These are phyloP conservation scores for Gossypium lobatum DNA, from an alignment of 441 rosid genomes.

Conservation along the genomic window DNA sequence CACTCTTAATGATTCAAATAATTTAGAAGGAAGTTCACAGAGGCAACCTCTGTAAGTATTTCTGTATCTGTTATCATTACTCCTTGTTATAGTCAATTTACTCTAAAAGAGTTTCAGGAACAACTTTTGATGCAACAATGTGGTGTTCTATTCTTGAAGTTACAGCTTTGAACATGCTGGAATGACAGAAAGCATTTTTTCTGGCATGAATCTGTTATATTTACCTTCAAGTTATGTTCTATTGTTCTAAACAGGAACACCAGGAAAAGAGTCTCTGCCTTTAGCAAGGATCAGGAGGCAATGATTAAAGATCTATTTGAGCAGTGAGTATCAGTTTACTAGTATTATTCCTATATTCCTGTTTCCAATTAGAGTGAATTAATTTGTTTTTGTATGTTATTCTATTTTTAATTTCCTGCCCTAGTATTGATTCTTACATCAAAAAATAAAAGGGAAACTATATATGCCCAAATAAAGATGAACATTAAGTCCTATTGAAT, in stretches of 20 bases:
- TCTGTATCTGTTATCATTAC: background rate
- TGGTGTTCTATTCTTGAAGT: constrained; percentile 3
- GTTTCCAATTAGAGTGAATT: background rate
- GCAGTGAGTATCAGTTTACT: constrained; percentile 49
- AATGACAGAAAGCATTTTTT: background rate
- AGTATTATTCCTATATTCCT: constrained; percentile 9
- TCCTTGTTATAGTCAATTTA: background rate
- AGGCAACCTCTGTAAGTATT: constrained; percentile 57
- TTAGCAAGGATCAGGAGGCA: constrained; percentile 76
- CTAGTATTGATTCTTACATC: background rate
- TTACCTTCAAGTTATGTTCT: constrained; percentile 14
- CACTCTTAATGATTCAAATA: constrained; percentile 31
- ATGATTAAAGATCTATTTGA: constrained; percentile 63
- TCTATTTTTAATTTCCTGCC: constrained; percentile 1
- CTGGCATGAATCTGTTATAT: constrained; percentile 13
- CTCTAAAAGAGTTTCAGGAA: background rate
- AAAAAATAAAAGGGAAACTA: background rate
- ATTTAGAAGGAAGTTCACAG: constrained; percentile 28
- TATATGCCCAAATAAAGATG: background rate
- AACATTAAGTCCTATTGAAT: background rate
- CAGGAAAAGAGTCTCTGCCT: constrained; percentile 64
- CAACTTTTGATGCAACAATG: constrained; percentile 5
- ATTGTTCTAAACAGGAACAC: constrained; percentile 46
- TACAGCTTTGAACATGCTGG: constrained; percentile 15
- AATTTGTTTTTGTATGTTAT: background rate